Conservation (phyloP, 768 basidiomycete species). For the Tricholoma matsutake region DNA sequence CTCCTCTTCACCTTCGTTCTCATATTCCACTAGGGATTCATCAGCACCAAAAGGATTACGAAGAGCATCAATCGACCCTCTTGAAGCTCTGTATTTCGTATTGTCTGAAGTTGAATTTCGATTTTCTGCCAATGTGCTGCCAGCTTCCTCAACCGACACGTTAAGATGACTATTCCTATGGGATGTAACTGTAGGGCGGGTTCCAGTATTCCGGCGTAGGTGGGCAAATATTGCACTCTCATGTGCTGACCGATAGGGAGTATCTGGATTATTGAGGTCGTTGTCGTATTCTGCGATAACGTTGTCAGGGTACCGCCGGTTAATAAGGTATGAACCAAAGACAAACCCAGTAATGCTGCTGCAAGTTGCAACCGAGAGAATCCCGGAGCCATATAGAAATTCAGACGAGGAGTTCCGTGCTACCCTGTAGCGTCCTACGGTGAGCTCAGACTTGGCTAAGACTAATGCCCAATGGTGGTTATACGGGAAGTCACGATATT, state of each 20-base stretch:
- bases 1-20: conserved; percentile 46
- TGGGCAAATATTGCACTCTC: conserved; percentile 88
- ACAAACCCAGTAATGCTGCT: conserved; percentile 78
- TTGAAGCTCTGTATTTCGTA: conserved; percentile 51
- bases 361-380: conserved; percentile 88
- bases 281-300: conserved; percentile 79
- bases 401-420: background rate
- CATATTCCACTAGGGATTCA: conserved; percentile 53
- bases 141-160: conserved; percentile 61
- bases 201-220: conserved; percentile 54
- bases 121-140: conserved; percentile 42
- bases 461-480: background rate
- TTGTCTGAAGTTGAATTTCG: conserved; percentile 52
- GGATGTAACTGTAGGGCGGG: conserved; percentile 38
- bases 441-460: background rate
- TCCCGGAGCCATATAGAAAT: conserved; percentile 33
- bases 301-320: background rate
- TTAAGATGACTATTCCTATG: conserved; percentile 68
- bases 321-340: background rate
- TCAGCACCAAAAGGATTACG: conserved; percentile 75
- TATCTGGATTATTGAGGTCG: conserved; percentile 65
- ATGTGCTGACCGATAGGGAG: conserved; percentile 61
- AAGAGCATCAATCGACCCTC: conserved; percentile 58
- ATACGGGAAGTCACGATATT: background rate
- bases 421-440: background rate